Base-by-base conservation (phyloP, 805 yeast genomes). In the Zygosaccharomyces bailii region DNA sequence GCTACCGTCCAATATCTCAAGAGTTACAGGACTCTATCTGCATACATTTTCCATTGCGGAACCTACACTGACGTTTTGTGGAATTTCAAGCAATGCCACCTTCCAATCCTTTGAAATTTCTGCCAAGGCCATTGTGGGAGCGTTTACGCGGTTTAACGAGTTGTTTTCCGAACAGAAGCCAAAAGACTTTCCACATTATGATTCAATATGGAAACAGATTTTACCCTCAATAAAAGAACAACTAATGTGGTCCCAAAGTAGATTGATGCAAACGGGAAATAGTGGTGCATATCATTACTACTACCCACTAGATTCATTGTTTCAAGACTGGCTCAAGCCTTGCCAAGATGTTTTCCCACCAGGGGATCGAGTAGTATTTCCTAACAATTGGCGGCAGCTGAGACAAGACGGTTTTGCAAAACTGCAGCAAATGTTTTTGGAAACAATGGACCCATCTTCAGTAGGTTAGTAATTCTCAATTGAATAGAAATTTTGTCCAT, bases 11-110 rank as follows among this genome's bases (percentile, higher is more conserved):
- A 45, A 51, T 33, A 33, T 51, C 14, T 53, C 57, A 10, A 57
- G 76, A 44, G 65, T 70, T 14, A 58, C 63, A 23, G 73, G 72
- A 1, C 61, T 72, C 2, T 73, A 72, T 54, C 70, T 72, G 46
- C 79, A 76, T 51, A 66, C 72, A 3, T 72, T 76, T 48, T 67
- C 71, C 34, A 61, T 67, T 35, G 60, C 67, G 19, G 78, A 76
- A 51, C 76, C 79, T 5, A 68, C 75, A 14, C 54, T 76, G 27
- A 68, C 68, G 2, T 69, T 75, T 43, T 61, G 72, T 11, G 80
- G 79, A 0, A 56, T 60, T 32, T 31, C 61, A 23, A 53, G 57
- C 44, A 53, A 53, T 24, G 55, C 54, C 9, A 51, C 47, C 42
- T 53, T 53, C 34, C 55, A 49, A 33, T 53, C 57, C 20, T 53